phyloP scores from a whole-genome alignment of 192 early-diverging fungal genomes.

The Umbelopsis ramanniana region DNA sequence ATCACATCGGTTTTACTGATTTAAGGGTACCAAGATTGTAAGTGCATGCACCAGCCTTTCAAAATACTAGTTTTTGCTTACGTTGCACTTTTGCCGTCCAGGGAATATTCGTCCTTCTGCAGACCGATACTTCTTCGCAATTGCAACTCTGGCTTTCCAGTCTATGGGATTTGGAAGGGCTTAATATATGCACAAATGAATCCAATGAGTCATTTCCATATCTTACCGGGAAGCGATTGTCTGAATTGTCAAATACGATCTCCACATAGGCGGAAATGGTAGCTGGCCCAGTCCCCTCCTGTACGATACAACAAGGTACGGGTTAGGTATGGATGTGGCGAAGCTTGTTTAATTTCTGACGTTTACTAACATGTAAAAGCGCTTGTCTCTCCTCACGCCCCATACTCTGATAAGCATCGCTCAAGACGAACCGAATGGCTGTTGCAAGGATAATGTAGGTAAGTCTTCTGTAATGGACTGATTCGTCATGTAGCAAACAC shows the following conservation, averaged over 20 bases:
- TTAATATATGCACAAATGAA: background rate
- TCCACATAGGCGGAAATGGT: constrained; percentile 97
- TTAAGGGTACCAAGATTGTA: background rate
- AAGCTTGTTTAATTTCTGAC: background rate
- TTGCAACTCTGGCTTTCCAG: constrained; percentile 88
- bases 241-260: constrained; percentile 95
- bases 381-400: constrained; percentile 91
- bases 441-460: background rate
- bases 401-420: constrained; percentile 95
- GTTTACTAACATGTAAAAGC: constrained; percentile 77
- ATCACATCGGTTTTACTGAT: constrained; percentile 87
- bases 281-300: constrained; percentile 85
- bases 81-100: constrained; percentile 92
- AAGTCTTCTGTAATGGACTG: background rate
- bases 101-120: constrained; percentile 98
- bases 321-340: constrained; percentile 39
- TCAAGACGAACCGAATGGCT: constrained; percentile 95
- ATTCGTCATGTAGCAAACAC: background rate
- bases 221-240: constrained; percentile 88
- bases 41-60: background rate
- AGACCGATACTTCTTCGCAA: constrained; percentile 93
- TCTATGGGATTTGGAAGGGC: constrained; percentile 50
- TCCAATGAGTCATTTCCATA: background rate
- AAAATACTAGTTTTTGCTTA: constrained; percentile 31
- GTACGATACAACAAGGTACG: background rate